These are phyloP conservation scores for Aspergillus carbonarius DNA, from an alignment of 2,329 filamentous ascomycete genomes.

Conservation along the genomic window DNA sequence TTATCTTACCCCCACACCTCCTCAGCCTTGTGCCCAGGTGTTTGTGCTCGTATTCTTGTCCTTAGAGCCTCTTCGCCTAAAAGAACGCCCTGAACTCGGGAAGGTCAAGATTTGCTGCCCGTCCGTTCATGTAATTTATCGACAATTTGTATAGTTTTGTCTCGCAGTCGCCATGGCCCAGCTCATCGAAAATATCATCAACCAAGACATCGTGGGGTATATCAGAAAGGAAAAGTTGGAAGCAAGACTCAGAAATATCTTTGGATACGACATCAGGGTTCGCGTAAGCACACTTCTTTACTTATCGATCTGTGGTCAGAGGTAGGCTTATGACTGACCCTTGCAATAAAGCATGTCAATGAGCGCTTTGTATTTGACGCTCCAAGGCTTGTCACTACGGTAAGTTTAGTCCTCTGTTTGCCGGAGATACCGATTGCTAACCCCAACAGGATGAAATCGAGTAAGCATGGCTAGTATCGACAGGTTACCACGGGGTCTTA, in stretches of 20 bases:
- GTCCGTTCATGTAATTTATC: background rate
- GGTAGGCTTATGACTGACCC: background rate
- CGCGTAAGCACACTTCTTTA: background rate
- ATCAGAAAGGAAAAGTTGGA: conserved; percentile 11
- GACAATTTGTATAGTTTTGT: background rate
- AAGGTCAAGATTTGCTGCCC: background rate
- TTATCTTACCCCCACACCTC: background rate
- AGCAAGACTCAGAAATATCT: conserved; percentile 6
- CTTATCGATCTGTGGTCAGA: background rate
- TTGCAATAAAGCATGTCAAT: conserved; percentile 9
- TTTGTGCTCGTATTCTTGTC: too few relatives aligned
- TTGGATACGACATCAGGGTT: conserved; percentile 7
- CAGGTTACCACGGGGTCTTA: background rate
- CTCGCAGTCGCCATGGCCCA: background rate
- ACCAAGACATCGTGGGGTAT: conserved; percentile 8
- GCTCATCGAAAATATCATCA: conserved; percentile 6
- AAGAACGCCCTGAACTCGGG: background rate
- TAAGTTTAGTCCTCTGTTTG: background rate
- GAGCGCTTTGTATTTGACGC: conserved; percentile 15
- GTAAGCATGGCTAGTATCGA: conserved; percentile 5
- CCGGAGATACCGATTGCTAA: background rate
- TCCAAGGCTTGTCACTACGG: conserved; percentile 7
- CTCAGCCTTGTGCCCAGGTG: background rate
- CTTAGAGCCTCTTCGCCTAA: background rate
- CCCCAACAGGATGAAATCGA: conserved; percentile 10